Percentiles rank a stretch among this genome's conserved stretches.
These are phyloP conservation scores for Cercospora sp. DNA, from an alignment of 2,329 filamentous ascomycete species.

Conservation along the genomic window DNA sequence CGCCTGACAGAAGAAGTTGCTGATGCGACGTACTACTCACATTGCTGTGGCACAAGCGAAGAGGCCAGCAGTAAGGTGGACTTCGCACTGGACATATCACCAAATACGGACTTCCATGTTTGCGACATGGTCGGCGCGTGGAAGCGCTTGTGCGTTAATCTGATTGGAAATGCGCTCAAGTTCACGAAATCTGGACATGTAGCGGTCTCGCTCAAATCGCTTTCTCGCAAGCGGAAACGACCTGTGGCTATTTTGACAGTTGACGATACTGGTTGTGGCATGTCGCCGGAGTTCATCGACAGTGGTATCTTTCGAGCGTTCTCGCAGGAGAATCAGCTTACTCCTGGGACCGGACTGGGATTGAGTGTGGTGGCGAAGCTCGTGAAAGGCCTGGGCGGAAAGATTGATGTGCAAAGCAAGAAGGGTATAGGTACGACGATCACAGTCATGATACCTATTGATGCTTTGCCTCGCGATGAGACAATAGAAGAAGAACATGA, in stretches of 20 bases:
- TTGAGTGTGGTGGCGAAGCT: slow-evolving; percentile 39
- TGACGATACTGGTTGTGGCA: slow-evolving; percentile 39
- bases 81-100: slow-evolving; percentile 3
- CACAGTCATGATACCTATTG: slow-evolving; percentile 8
- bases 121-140: slow-evolving; percentile 1
- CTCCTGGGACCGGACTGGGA: slow-evolving; percentile 40
- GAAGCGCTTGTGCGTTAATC: slow-evolving; percentile 9
- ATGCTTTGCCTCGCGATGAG: background rate
- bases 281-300: slow-evolving; percentile 34
- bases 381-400: slow-evolving; percentile 32
- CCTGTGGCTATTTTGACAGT: slow-evolving; percentile 11
- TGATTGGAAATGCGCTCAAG: slow-evolving; percentile 52
- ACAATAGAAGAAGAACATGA: background rate
- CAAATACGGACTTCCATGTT: slow-evolving; percentile 6
- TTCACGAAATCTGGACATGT: slow-evolving; percentile 42
- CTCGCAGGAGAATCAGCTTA: slow-evolving; percentile 37
- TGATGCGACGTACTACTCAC: slow-evolving; percentile 13
- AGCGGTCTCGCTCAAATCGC: slow-evolving; percentile 8
- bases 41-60: slow-evolving; percentile 6
- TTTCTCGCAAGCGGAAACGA: background rate
- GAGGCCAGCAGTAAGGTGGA: slow-evolving; percentile 5
- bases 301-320: slow-evolving; percentile 38
- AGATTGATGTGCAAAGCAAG: slow-evolving; percentile 35
- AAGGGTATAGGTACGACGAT: slow-evolving; percentile 31
- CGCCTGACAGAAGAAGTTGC: slow-evolving; percentile 17